Evolutionary conservation across 768 basidiomycete genomes (phyloP).

Genomic region (Agrocybe pediades): DNA sequence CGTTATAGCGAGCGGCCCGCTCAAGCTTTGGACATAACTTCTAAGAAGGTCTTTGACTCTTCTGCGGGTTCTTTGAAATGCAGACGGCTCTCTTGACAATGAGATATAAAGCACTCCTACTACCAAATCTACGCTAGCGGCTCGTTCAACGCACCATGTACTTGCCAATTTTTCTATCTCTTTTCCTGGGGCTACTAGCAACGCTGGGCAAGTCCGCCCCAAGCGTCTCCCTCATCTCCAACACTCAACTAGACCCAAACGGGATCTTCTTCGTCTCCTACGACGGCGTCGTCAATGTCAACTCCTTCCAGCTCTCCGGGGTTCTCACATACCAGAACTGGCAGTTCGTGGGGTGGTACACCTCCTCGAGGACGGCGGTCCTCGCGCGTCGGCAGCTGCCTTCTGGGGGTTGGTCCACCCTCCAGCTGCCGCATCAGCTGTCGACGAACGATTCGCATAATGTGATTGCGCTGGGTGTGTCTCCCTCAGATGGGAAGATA

Average conservation of each 20-base stretch:
- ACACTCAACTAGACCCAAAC: constrained; percentile 37
- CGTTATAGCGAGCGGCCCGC: not conserved
- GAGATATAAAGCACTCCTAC: not conserved
- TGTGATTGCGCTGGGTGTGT: constrained; percentile 44
- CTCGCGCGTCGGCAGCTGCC: constrained; percentile 43
- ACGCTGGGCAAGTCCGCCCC: constrained; percentile 34
- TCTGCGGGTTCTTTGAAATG: not conserved
- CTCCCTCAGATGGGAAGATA: constrained; percentile 45
- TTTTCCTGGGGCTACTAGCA: constrained; percentile 12
- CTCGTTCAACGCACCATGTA: not conserved
- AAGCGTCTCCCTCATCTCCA: constrained; percentile 37
- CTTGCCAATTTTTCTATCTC: constrained; percentile 1
- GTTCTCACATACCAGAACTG: constrained; percentile 39
- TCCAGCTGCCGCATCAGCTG: constrained; percentile 43
- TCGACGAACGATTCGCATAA: constrained; percentile 46
- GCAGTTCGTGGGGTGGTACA: constrained; percentile 51
- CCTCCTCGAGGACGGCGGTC: constrained; percentile 37
- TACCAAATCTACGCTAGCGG: not conserved
- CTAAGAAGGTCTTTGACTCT: not conserved
- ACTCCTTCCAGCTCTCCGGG: constrained; percentile 46
- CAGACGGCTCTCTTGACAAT: not conserved
- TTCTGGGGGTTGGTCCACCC: constrained; percentile 40
- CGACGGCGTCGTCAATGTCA: constrained; percentile 48
- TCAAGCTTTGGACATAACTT: not conserved
- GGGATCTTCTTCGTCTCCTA: constrained; percentile 48